Percentiles rank a stretch among this genome's conserved stretches.
Evolutionary conservation across 768 basidiomycete species (phyloP).

Genomic region (Boletus patriciae): DNA sequence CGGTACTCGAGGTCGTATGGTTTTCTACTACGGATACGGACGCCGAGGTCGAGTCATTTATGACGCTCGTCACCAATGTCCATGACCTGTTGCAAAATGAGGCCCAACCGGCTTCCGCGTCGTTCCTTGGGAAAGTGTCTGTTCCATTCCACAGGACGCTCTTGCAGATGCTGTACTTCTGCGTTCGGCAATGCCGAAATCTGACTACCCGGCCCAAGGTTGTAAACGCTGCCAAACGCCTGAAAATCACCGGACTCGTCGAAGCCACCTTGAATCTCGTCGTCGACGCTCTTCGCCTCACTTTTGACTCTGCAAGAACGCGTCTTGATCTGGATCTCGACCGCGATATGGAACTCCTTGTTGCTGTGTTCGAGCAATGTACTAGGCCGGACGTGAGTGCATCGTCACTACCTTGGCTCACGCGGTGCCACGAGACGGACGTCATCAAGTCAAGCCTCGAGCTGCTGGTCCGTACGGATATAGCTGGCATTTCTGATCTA

Average conservation of each 20-base stretch:
- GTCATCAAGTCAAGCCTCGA: slow-evolving; percentile 75
- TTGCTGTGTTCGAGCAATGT: slow-evolving; percentile 82
- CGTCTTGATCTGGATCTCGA: slow-evolving; percentile 65
- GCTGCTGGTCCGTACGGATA: slow-evolving; percentile 64
- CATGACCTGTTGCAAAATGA: slow-evolving; percentile 70
- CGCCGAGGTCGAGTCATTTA: slow-evolving; percentile 56
- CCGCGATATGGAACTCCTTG: slow-evolving; percentile 76
- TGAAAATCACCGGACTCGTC: slow-evolving; percentile 58
- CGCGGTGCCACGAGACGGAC: slow-evolving; percentile 76
- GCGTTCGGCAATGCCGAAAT: slow-evolving; percentile 59
- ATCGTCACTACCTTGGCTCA: slow-evolving; percentile 75
- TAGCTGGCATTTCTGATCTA: slow-evolving; percentile 68
- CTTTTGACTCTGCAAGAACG: slow-evolving; percentile 63
- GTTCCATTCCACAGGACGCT: slow-evolving; percentile 78
- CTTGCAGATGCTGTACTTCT: slow-evolving; percentile 80
- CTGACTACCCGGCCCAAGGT: slow-evolving; percentile 49
- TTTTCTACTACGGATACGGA: slow-evolving; percentile 59
- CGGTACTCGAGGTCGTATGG: slow-evolving; percentile 79
- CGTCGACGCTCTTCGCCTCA: slow-evolving; percentile 63
- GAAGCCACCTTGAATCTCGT: slow-evolving; percentile 64
- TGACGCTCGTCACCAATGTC: slow-evolving; percentile 59
- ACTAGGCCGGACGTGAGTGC: slow-evolving; percentile 65
- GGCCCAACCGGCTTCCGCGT: slow-evolving; percentile 68
- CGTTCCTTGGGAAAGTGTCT: slow-evolving; percentile 63
- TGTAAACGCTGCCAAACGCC: slow-evolving; percentile 59